phyloP scores from a whole-genome alignment of 495 filamentous ascomycete species.

The Xylaria cubensis region DNA sequence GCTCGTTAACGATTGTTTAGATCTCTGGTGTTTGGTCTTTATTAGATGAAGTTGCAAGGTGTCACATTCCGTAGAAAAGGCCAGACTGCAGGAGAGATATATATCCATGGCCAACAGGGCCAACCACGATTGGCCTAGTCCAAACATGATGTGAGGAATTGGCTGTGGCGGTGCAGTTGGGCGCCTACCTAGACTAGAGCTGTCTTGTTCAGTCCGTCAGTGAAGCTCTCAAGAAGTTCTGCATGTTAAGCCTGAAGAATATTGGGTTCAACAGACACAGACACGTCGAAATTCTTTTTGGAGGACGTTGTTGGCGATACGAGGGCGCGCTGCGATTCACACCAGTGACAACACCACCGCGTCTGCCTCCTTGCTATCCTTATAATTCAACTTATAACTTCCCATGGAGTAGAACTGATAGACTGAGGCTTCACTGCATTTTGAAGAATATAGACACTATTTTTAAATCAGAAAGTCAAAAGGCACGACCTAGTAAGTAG shows the following conservation, averaged over 20 bases:
- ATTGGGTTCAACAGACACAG: not conserved
- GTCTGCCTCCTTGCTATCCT: not conserved
- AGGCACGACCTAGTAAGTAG: too few relatives aligned
- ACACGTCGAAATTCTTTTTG: not conserved
- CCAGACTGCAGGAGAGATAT: not conserved
- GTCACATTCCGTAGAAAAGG: not conserved
- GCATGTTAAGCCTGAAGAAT: not conserved
- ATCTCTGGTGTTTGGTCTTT: not conserved
- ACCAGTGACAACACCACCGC: not conserved
- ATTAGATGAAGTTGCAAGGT: not conserved
- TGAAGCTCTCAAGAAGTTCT: not conserved
- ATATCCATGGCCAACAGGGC: not conserved
- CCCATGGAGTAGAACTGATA: not conserved
- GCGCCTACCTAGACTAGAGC: not conserved
- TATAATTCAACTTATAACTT: not conserved
- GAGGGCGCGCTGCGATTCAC: not conserved
- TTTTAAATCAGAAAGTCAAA: not conserved
- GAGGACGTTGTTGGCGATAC: not conserved
- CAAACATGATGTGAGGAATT: not conserved
- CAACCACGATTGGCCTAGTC: not conserved
- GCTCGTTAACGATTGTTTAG: not conserved
- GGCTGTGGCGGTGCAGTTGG: constrained; percentile 13
- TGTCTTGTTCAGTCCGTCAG: not conserved
- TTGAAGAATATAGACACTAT: not conserved
- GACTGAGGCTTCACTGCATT: not conserved